phyloP scores from a whole-genome alignment of 345 rosid genomes.

The Hevea brasiliensis region DNA sequence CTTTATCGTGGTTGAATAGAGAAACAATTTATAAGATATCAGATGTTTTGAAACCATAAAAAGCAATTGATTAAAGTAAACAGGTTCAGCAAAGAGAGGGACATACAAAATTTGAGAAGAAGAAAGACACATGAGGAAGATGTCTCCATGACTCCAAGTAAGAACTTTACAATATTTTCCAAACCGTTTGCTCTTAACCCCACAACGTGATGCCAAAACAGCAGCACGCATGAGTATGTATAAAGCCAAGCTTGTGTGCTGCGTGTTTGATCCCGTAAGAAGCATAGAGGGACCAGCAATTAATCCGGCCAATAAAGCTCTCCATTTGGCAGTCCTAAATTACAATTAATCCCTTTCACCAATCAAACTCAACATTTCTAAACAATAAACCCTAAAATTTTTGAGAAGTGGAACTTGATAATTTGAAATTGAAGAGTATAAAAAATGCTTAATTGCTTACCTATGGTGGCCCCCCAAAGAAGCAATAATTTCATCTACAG shows the following conservation, averaged over 20 bases:
- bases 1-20: background rate
- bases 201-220: constrained; percentile 89
- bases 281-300: constrained; percentile 96
- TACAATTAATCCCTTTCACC: background rate
- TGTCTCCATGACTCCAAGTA: constrained; percentile 95
- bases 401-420: background rate
- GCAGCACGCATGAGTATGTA: constrained; percentile 94
- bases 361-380: constrained; percentile 16
- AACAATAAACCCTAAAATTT: background rate
- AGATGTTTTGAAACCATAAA: too few species aligned
- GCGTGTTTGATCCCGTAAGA: constrained; percentile 75
- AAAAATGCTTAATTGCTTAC: constrained; percentile 31
- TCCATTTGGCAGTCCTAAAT: constrained; percentile 84
- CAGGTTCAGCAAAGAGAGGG: too few species aligned
- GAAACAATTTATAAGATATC: background rate
- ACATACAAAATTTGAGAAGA: constrained; percentile 91
- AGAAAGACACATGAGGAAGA: constrained; percentile 93
- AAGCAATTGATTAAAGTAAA: too few species aligned
- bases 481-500: constrained; percentile 76
- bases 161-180: constrained; percentile 83
- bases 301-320: constrained; percentile 86
- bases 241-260: constrained; percentile 82
- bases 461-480: constrained; percentile 73
- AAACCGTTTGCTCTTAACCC: constrained; percentile 82
- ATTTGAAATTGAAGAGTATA: constrained; percentile 6